Evolutionary conservation across 1,284 basidiomycete species (phyloP), one percentile per base, ranked within the genome.

Genomic region (Exsudoporus floridanus): DNA sequence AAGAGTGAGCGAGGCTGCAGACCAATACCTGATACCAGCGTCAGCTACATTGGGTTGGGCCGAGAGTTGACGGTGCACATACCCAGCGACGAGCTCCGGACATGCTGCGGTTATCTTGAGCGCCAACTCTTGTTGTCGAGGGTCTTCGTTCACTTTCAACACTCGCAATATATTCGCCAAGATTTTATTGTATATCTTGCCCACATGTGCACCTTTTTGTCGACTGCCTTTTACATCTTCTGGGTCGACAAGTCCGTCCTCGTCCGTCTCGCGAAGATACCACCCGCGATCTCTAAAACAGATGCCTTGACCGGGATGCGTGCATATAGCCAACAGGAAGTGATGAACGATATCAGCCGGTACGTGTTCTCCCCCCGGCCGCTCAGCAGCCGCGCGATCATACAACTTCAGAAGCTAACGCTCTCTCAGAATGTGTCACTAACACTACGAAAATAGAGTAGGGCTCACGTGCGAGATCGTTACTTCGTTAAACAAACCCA

Each of bases 211-310:
- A 47, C 63, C 59, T 31, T 67, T 71, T 28, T 61, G 62, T 40
- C 46, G 66, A 59, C 42, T 63, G 6, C 62, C 68, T 14, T 64
- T 67, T 0, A 40, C 8, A 5, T 56, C 50, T 2, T 59, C 63
- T n/a, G 65, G 63, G 8, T 67, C 67, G 16, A 41, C 18, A 10
- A 40, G 16, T 2, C 46, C 61, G 10, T 48, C 53, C 43, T 60
- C 64, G 5, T 77, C 74, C 2, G 70, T 67, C 60, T 84, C 81
- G 4, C 90, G 82, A 2, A 85, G 85, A 64, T 97, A 98, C 94
- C 94, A 98, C 1, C 94, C 94, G 14, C 83, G 79, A 65, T 96
- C 93, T 43, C 77, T 81, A 71, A 96, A 98, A 66, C 94, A 97
- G 21, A 98, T 77, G 0, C 94, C 95, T 18, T 79, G 75, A 0